A percentile compares a stretch with the other conserved stretches of the same genome.
Conservation (phyloP, 2,329 filamentous ascomycete genomes). For the Endothia cerciana region DNA sequence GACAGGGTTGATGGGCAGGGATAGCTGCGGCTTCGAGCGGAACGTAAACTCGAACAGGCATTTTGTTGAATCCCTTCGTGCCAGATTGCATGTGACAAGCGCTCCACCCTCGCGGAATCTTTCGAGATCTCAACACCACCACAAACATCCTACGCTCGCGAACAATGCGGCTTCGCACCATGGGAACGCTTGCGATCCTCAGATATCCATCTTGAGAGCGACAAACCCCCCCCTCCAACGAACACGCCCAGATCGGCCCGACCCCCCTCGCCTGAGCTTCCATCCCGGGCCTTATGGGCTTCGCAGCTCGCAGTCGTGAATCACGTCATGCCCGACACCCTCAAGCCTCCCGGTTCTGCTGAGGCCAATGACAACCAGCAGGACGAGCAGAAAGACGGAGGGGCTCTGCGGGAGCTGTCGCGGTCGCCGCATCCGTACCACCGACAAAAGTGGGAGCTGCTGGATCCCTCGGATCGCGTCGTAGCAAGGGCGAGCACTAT, state of each 20-base stretch:
- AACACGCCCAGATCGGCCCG: background rate
- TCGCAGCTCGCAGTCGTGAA: conserved; percentile 32
- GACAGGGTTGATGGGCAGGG: conserved; percentile 14
- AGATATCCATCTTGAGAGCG: background rate
- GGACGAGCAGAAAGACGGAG: conserved; percentile 40
- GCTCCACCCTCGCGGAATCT: conserved; percentile 13
- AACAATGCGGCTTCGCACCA: background rate
- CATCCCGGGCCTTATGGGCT: conserved; percentile 13
- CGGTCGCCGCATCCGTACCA: conserved; percentile 73
- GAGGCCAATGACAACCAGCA: conserved; percentile 31
- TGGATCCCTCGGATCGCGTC: conserved; percentile 44
- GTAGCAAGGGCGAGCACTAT: conserved; percentile 33
- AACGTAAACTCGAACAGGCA: conserved; percentile 8
- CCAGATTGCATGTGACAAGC: conserved; percentile 29
- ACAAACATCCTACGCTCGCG: background rate
- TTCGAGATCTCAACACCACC: conserved; percentile 15
- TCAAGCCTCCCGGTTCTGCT: conserved; percentile 41
- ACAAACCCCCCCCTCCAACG: background rate
- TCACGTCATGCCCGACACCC: conserved; percentile 53
- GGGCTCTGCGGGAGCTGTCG: conserved; percentile 52
- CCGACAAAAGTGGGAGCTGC: conserved; percentile 59
- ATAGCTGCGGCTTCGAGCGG: conserved; percentile 12
- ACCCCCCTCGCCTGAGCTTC: conserved; percentile 5
- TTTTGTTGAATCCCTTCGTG: conserved; percentile 9
- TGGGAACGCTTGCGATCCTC: background rate